Base-by-base conservation (phyloP, 345 rosid species). In the Populus alba region DNA sequence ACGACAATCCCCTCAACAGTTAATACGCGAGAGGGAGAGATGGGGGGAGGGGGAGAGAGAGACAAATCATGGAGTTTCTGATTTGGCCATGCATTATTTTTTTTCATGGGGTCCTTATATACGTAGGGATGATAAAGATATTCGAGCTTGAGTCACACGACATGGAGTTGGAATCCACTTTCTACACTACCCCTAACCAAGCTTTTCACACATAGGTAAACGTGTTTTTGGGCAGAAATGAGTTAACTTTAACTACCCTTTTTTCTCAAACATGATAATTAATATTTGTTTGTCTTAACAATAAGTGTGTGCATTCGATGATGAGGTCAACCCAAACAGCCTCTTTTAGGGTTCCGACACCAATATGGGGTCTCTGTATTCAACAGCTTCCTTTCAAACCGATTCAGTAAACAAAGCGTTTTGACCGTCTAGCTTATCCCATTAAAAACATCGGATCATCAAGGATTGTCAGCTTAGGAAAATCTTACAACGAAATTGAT, bases 1-100 rank as follows among this genome's bases (percentile, higher is more conserved):
- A 86, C 96, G 75, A 86, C 96, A 87, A 82, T 85, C 93, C 86
- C 93, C 96, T 81, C 91, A 90, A 89, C 94, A 83, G 77, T 79
- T 78, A 81, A 76, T 71, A 33, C 43, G 37, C 25, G 27, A 7
- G 59, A 29, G 9, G 3, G 22, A 68, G 35, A 7, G 51, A 35
- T 27, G 27, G 62, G 81, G 45, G 71, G 55, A n/a, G 37, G 4
- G 49, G 1, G 35, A 0, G 23, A 74, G 59, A 39, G n/a, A 38
- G 31, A 73, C 3, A 49, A 9, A 3, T 35, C 3, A 7, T 51
- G 22, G 33, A 20, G 35, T 18, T 25, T 38, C 16, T 57, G 75
- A 78, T 81, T 68, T 74, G 74, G 66, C 83, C 82, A 86, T 89
- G 90, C 82, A 81, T 78, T 39, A 66, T 69, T 78, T 74, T 57